Percentiles rank a stretch among this genome's conserved stretches.
Evolutionary conservation across 352 stramenopile species (phyloP).

Genomic region (Phytophthora podocarpi): DNA sequence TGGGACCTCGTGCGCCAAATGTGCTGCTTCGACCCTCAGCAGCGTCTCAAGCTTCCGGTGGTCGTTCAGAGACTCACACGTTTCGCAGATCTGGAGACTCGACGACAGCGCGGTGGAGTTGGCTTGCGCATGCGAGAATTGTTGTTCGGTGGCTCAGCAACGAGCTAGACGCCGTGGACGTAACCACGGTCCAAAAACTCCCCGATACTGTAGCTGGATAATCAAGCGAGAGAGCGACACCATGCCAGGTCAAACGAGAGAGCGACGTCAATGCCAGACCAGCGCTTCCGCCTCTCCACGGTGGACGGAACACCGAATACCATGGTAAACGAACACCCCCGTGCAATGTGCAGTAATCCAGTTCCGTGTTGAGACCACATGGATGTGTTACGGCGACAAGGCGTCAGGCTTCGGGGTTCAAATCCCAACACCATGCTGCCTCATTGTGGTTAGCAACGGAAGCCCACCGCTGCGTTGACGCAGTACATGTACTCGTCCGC

Average conservation of each 20-base stretch:
- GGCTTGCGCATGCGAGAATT: constrained; percentile 27
- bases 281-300: constrained; percentile 18
- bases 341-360: background rate
- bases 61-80: constrained; percentile 38
- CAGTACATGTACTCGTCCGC: too few relatives aligned
- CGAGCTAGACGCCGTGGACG: too few relatives aligned
- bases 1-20: constrained; percentile 38
- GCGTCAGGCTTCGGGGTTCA: constrained; percentile 14
- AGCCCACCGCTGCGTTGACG: too few relatives aligned
- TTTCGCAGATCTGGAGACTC: constrained; percentile 31
- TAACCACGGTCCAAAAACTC: too few relatives aligned
- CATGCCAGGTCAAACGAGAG: constrained; percentile 12
- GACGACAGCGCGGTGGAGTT: constrained; percentile 26
- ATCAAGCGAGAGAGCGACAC: constrained; percentile 8
- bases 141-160: constrained; percentile 26
- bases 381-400: constrained; percentile 26
- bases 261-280: too few relatives aligned
- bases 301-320: constrained; percentile 5
- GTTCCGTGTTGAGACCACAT: constrained; percentile 23
- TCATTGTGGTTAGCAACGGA: constrained; percentile 10
- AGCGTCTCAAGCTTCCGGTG: constrained; percentile 37
- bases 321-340: background rate
- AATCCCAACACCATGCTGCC: constrained; percentile 15
- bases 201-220: too few relatives aligned
- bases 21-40: constrained; percentile 37